phyloP scores from a whole-genome alignment of 1,284 basidiomycete species.

The Puccinia triticina region DNA sequence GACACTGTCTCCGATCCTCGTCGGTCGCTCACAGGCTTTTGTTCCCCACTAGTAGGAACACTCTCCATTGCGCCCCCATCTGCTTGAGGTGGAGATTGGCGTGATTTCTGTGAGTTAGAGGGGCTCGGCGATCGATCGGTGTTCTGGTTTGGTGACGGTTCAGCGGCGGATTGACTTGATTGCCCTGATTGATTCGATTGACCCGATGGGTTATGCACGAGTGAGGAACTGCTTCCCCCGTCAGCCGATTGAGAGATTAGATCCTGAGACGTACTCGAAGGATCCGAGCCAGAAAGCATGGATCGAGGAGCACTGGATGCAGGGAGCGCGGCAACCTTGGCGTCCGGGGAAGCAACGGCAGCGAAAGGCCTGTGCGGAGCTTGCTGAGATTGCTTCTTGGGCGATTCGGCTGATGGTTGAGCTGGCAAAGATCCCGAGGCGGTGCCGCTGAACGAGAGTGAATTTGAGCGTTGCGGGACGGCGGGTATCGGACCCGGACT shows the following conservation, averaged over 20 bases:
- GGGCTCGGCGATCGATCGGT: conserved; percentile 45
- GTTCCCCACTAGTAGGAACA: conserved; percentile 22
- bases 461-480: conserved; percentile 48
- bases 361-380: conserved; percentile 60
- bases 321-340: conserved; percentile 63
- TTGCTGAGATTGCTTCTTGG: conserved; percentile 56
- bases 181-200: conserved; percentile 42
- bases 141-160: conserved; percentile 1
- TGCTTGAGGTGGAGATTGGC: conserved; percentile 31
- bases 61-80: conserved; percentile 6
- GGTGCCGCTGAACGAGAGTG: conserved; percentile 30
- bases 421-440: conserved; percentile 55
- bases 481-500: conserved; percentile 27
- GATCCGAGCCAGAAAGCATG: conserved; percentile 28
- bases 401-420: conserved; percentile 41
- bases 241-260: conserved; percentile 29
- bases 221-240: conserved; percentile 42
- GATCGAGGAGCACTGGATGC: not conserved
- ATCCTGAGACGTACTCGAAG: conserved; percentile 20
- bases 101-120: conserved; percentile 40
- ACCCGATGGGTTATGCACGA: conserved; percentile 35
- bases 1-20: not conserved
- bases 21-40: conserved; percentile 7
- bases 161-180: conserved; percentile 26
- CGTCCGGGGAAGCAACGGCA: conserved; percentile 60